Conservation (phyloP, 495 filamentous ascomycete genomes). For the Xylaria nigripes region DNA sequence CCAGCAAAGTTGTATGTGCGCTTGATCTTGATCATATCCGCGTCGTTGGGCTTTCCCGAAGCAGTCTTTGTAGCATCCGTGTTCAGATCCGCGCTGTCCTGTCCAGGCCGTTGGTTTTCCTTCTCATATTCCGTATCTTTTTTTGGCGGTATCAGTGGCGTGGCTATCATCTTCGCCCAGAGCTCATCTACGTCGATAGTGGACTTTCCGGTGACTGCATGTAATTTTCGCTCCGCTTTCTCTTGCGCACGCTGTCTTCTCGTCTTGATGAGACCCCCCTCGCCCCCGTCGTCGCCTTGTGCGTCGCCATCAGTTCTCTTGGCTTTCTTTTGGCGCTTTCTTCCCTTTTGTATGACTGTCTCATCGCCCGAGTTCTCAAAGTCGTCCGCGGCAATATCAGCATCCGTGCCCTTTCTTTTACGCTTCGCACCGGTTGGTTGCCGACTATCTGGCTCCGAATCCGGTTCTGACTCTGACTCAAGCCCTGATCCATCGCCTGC, state of each 20-base stretch:
- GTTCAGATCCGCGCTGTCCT: neutral
- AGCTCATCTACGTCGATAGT: conserved; percentile 86
- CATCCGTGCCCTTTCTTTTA: conserved; percentile 32
- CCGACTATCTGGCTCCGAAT: conserved; percentile 15
- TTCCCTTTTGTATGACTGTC: conserved; percentile 55
- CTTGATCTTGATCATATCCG: conserved; percentile 67
- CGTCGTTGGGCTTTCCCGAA: conserved; percentile 12
- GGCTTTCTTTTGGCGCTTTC: conserved; percentile 48
- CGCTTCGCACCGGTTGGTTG: conserved; percentile 11
- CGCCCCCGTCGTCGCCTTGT: conserved; percentile 52
- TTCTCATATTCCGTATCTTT: conserved; percentile 13
- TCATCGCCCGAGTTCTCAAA: conserved; percentile 72
- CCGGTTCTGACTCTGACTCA: conserved; percentile 35
- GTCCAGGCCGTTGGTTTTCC: conserved; percentile 13
- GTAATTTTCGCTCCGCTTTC: conserved; percentile 55
- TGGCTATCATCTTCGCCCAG: conserved; percentile 71
- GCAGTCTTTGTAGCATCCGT: conserved; percentile 6
- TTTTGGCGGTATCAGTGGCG: conserved; percentile 16
- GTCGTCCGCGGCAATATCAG: conserved; percentile 37
- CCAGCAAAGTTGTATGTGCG: conserved; percentile 89
- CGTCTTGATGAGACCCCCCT: conserved; percentile 79
- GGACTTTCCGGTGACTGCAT: conserved; percentile 55
- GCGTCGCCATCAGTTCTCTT: conserved; percentile 37
- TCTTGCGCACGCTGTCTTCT: conserved; percentile 56
- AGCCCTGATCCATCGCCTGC: conserved; percentile 35